Percentiles rank a stretch among this genome's conserved stretches.
phyloP scores from a whole-genome alignment of 2,329 filamentous ascomycete genomes.

The Colletotrichum salicis region DNA sequence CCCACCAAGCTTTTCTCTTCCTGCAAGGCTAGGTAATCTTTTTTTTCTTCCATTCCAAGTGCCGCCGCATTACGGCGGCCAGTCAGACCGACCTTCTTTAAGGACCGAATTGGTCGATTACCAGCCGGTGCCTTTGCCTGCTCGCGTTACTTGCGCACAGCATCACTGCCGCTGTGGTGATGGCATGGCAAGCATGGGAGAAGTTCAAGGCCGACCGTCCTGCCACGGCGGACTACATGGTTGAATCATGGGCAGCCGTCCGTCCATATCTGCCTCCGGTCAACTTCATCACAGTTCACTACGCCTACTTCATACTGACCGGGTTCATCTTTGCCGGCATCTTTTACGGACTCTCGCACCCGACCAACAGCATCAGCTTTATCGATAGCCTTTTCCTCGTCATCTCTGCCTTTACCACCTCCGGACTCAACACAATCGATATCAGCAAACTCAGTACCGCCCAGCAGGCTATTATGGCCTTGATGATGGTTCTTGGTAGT shows the following conservation, averaged over 20 bases:
- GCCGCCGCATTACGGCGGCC: not conserved
- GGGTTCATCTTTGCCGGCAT: conserved; percentile 68
- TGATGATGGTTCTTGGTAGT: conserved; percentile 74
- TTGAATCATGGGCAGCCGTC: conserved; percentile 20
- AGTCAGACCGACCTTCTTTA: too few species aligned
- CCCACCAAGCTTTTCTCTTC: conserved; percentile 12
- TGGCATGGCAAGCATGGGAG: conserved; percentile 23
- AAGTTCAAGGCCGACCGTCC: conserved; percentile 27
- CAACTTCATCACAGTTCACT: conserved; percentile 74
- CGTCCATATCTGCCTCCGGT: conserved; percentile 49
- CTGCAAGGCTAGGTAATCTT: conserved; percentile 9
- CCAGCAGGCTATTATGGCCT: conserved; percentile 73
- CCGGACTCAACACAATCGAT: conserved; percentile 75
- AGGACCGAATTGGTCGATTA: not conserved
- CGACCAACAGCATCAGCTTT: conserved; percentile 65
- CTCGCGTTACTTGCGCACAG: conserved; percentile 21
- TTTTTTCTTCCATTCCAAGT: conserved; percentile 9
- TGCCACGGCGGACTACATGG: conserved; percentile 17
- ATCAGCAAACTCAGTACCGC: conserved; percentile 72
- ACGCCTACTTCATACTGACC: conserved; percentile 71
- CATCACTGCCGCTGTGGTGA: not conserved
- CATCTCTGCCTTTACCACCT: conserved; percentile 73
- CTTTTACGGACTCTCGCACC: conserved; percentile 68
- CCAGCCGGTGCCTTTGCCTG: not conserved
- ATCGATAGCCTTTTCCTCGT: conserved; percentile 74